These are phyloP conservation scores for Trametes sp. DNA, from an alignment of 1,284 basidiomycete species.

Conservation along the genomic window DNA sequence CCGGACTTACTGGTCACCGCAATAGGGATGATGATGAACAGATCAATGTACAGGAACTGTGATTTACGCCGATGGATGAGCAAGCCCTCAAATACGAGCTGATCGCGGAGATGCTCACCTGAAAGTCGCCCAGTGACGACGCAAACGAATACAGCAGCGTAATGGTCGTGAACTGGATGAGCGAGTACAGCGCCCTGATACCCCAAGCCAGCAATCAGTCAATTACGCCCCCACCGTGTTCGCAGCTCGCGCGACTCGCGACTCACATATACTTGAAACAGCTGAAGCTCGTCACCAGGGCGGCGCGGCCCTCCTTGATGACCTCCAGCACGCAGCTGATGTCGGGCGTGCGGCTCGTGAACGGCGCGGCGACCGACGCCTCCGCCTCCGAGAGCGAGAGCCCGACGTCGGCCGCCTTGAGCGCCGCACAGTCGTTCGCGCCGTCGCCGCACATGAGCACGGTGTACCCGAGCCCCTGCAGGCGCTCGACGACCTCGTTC, in stretches of 20 bases:
- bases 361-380: conserved; percentile 98
- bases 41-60: conserved; percentile 96
- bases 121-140: conserved; percentile 95
- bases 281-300: conserved; percentile 96
- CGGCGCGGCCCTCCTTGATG: conserved; percentile 95
- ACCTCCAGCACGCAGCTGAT: conserved; percentile 97
- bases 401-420: conserved; percentile 98
- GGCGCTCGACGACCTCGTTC: conserved; percentile 95
- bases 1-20: conserved; percentile 88
- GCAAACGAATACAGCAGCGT: conserved; percentile 96
- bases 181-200: conserved; percentile 85
- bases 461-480: conserved; percentile 94
- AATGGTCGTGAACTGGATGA: conserved; percentile 90
- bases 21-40: conserved; percentile 97
- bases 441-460: conserved; percentile 99
- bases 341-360: conserved; percentile 94
- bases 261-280: conserved; percentile 99
- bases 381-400: conserved; percentile 98
- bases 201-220: conserved; percentile 11
- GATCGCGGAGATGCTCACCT: conserved; percentile 56
- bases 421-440: conserved; percentile 97
- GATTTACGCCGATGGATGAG: conserved; percentile 20
- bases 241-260: not conserved
- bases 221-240: not conserved
- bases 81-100: not conserved